Conservation (phyloP, 306 rosid genomes). For the Styphnolobium japonicum region DNA sequence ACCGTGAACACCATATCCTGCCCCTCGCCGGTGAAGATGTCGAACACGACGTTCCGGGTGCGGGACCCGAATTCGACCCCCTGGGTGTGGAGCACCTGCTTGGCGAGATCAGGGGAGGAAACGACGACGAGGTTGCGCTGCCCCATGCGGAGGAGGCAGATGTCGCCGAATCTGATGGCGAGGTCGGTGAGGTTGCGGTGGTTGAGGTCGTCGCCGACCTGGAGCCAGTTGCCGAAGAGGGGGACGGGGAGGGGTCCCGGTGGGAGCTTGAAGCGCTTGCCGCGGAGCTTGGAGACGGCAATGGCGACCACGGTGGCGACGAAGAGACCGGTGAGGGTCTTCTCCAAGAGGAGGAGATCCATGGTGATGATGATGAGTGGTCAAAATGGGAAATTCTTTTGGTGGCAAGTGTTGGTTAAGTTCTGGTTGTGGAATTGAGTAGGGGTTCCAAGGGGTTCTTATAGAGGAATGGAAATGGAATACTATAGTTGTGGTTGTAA, state of each 20-base stretch:
- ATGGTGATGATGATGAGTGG: constrained; percentile 12
- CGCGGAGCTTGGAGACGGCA: constrained; percentile 54
- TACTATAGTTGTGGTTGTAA: no score
- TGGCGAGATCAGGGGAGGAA: constrained; percentile 77
- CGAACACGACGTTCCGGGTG: constrained; percentile 78
- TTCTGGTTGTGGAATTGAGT: background rate
- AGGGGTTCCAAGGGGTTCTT: background rate
- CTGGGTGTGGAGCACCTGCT: constrained; percentile 75
- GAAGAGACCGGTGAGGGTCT: constrained; percentile 60
- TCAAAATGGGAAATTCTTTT: background rate
- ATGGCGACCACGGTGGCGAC: constrained; percentile 45
- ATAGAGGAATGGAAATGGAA: no score
- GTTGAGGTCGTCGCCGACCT: constrained; percentile 84
- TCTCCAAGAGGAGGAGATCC: constrained; percentile 80
- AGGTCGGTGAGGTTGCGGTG: constrained; percentile 78
- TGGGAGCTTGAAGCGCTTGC: constrained; percentile 66
- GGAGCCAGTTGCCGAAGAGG: constrained; percentile 83
- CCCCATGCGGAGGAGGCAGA: constrained; percentile 78
- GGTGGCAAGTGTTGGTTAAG: no score
- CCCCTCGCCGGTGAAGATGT: constrained; percentile 76
- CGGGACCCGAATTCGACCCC: constrained; percentile 86
- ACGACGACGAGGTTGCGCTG: constrained; percentile 72
- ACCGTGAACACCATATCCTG: constrained; percentile 94
- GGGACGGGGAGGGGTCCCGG: constrained; percentile 80
- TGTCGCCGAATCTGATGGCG: constrained; percentile 67